Conservation (phyloP, 768 basidiomycete genomes). For the Suillus spraguei region DNA sequence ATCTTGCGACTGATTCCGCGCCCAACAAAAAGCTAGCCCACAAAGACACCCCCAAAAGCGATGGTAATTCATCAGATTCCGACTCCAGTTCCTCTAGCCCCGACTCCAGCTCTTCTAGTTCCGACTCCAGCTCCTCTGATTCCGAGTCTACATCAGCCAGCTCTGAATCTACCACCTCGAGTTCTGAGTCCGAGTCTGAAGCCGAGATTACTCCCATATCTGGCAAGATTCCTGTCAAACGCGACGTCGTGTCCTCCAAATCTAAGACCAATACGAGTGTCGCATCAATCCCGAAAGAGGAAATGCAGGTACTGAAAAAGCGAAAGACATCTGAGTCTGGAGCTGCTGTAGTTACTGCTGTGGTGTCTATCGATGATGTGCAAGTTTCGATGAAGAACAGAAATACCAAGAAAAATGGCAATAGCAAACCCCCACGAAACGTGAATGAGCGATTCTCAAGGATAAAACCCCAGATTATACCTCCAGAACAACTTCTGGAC, state of each 20-base stretch:
- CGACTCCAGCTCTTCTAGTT: background rate
- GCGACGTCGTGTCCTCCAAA: constrained; percentile 14
- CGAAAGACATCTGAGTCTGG: constrained; percentile 57
- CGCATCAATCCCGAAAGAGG: constrained; percentile 13
- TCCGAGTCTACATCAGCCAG: constrained; percentile 13
- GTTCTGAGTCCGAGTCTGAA: constrained; percentile 11
- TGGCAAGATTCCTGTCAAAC: background rate
- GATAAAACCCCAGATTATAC: constrained; percentile 66
- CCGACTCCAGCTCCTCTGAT: constrained; percentile 15
- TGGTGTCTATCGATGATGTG: constrained; percentile 23
- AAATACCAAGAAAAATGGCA: constrained; percentile 14
- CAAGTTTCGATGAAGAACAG: constrained; percentile 5
- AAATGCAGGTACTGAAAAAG: constrained; percentile 54
- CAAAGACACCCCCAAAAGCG: background rate
- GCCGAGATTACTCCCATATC: constrained; percentile 13
- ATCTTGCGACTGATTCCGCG: background rate
- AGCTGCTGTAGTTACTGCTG: constrained; percentile 48
- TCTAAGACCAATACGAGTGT: constrained; percentile 22
- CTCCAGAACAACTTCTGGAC: constrained; percentile 44
- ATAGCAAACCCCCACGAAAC: constrained; percentile 35
- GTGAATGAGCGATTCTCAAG: constrained; percentile 77
- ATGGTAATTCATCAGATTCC: background rate
- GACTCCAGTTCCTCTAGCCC: background rate
- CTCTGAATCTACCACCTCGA: constrained; percentile 10
- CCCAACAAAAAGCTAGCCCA: background rate